These are phyloP conservation scores for Acer campestre DNA, from an alignment of 345 rosid species.

Conservation along the genomic window DNA sequence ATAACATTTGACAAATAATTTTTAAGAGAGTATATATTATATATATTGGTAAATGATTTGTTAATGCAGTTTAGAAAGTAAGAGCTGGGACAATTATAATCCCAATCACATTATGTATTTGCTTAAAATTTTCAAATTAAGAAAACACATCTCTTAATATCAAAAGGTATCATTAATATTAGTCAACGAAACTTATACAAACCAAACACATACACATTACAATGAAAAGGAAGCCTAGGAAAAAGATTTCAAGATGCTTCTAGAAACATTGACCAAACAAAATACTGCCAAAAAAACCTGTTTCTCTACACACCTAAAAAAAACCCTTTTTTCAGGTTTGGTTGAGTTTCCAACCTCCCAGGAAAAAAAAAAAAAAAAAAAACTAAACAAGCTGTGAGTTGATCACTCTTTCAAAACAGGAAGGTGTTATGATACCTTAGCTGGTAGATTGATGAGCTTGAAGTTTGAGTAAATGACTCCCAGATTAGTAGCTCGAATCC, in stretches of 20 bases:
- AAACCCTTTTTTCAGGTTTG: not conserved
- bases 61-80: not conserved
- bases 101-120: too few relatives aligned
- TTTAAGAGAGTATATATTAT: not conserved
- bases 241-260: slow-evolving; percentile 23
- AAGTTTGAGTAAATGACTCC: too few relatives aligned
- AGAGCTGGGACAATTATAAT: not conserved
- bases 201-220: slow-evolving; percentile 10
- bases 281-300: slow-evolving; percentile 30
- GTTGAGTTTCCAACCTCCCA: slow-evolving; percentile 25
- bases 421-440: too few relatives aligned
- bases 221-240: slow-evolving; percentile 29
- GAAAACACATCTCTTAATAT: not conserved
- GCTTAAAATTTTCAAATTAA: not conserved
- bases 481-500: too few relatives aligned
- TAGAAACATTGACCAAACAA: slow-evolving; percentile 28
- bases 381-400: slow-evolving; percentile 35
- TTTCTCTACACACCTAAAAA: slow-evolving; percentile 30
- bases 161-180: not conserved
- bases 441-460: too few relatives aligned
- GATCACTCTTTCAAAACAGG: slow-evolving; percentile 35
- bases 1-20: too few relatives aligned
- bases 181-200: slow-evolving; percentile 7
- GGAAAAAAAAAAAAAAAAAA: not conserved
- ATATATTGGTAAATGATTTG: not conserved